Conservation (phyloP, 257 asterid genomes). For the Nicotiana otophora region DNA sequence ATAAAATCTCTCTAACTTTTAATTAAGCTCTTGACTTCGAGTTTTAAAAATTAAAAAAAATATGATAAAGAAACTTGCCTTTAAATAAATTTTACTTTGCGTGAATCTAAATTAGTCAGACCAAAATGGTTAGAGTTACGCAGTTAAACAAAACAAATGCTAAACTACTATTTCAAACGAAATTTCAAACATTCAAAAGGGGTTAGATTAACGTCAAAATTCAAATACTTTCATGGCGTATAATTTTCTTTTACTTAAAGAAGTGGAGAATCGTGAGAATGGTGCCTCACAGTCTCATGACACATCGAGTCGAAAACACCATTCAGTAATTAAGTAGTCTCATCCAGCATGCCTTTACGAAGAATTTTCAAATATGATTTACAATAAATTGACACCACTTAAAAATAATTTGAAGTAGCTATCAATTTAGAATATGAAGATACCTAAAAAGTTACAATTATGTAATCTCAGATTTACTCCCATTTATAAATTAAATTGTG, state of each 20-base stretch:
- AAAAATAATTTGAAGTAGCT: no score
- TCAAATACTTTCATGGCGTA: background rate
- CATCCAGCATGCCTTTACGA: background rate
- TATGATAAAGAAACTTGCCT: no score
- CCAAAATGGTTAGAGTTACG: no score
- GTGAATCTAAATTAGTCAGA: no score
- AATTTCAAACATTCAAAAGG: background rate
- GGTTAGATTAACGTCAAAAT: background rate
- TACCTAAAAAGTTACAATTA: background rate
- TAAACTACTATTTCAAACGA: background rate
- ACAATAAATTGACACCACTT: no score
- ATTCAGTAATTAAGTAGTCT: background rate
- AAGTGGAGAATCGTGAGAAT: background rate
- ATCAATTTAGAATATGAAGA: no score
- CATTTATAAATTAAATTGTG: background rate
- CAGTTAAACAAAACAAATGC: no score
- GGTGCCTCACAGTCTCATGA: background rate
- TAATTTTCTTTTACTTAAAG: background rate
- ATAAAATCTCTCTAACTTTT: no score
- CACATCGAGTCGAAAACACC: background rate
- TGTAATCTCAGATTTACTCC: background rate
- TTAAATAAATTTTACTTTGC: no score
- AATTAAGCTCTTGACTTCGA: no score
- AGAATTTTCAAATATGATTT: no score
- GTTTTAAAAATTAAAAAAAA: no score